Evolutionary conservation across 1,139 yeast species (phyloP), one percentile per base, ranked within the genome.

Genomic region (Williopsis jadinii): DNA sequence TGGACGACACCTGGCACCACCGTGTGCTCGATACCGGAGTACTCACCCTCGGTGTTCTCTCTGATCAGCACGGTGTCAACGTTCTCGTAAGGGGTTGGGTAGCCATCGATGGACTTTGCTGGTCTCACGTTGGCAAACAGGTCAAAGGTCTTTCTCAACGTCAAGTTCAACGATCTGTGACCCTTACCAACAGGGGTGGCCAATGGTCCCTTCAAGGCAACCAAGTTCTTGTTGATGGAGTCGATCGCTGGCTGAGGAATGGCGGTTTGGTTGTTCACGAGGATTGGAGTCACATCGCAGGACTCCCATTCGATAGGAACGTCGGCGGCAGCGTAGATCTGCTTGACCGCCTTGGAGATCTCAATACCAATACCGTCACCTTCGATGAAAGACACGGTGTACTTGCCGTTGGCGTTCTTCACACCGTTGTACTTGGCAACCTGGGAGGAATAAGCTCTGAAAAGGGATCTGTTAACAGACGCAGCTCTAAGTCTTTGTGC

Each of bases 141-240:
- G 70, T 84, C 82, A 74, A 92, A 92, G 40, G 97, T 86, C 75
- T 96, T 87, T 77, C 98, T 87, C 66, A 92, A 75, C 35, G 98
- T 92, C 75, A 92, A 75, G 76, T 92, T 92, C 77, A 92, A 81
- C 36, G 97, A 90, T 61, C 90, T 88, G 74, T 92, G 97, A 61
- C 97, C 98, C 73, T 90, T 92, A 61, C 97, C 98, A 52, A 90
- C 90, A 47, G 97, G 98, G 36, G 98, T 92, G 45, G 97, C 97
- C 61, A 92, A 42, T 30, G 97, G 97, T 52, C 98, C 98, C 73
- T 92, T 92, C 63, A 92, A 78, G 45, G 97, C 98, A 51, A 92
- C 92, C 68, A 83, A 76, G 74, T 90, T 86, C 70, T 77, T 83
- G 75, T 86, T 86, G 68, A 92, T 92, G 38, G 95, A 84, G 58